These are phyloP conservation scores for Alisma plantagoaquatica DNA, from an alignment of 106 monocot genomes.

Conservation along the genomic window DNA sequence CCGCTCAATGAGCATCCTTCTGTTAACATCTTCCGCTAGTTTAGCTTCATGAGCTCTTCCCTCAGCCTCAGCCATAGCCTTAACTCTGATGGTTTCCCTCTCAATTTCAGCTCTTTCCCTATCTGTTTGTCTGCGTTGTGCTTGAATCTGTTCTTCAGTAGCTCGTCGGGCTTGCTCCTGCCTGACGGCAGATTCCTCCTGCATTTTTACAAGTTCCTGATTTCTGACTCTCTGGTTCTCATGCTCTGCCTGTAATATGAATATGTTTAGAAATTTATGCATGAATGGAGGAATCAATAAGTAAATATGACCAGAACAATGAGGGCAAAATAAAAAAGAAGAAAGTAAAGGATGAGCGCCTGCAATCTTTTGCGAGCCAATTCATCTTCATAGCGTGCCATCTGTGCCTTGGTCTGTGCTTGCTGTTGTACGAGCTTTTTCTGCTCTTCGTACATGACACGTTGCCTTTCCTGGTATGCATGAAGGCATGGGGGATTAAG, in stretches of 20 bases:
- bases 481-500: too few species aligned
- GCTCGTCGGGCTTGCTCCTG: slow-evolving; percentile 79
- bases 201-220: slow-evolving; percentile 95
- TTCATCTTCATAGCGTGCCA: slow-evolving; percentile 92
- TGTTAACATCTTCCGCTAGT: slow-evolving; percentile 81
- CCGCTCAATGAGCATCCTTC: slow-evolving; percentile 63
- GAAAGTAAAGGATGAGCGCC: slow-evolving; percentile 22
- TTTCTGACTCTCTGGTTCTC: slow-evolving; percentile 88
- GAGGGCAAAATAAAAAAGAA: background rate
- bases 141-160: slow-evolving; percentile 92
- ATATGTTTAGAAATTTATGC: background rate
- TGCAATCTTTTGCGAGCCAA: slow-evolving; percentile 91
- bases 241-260: slow-evolving; percentile 55
- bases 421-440: slow-evolving; percentile 83
- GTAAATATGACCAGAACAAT: background rate
- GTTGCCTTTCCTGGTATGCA: slow-evolving; percentile 94
- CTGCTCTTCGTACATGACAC: slow-evolving; percentile 80
- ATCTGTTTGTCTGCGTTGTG: slow-evolving; percentile 76
- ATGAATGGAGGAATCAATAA: background rate
- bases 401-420: slow-evolving; percentile 90
- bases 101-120: slow-evolving; percentile 78
- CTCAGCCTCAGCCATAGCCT: slow-evolving; percentile 83
- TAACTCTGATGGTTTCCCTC: slow-evolving; percentile 65
- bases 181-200: slow-evolving; percentile 86
- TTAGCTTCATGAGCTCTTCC: slow-evolving; percentile 81